Percentiles rank a stretch among this genome's conserved stretches.
These are phyloP conservation scores for Alternaria rosae DNA, from an alignment of 2,329 filamentous ascomycete species.

Conservation along the genomic window DNA sequence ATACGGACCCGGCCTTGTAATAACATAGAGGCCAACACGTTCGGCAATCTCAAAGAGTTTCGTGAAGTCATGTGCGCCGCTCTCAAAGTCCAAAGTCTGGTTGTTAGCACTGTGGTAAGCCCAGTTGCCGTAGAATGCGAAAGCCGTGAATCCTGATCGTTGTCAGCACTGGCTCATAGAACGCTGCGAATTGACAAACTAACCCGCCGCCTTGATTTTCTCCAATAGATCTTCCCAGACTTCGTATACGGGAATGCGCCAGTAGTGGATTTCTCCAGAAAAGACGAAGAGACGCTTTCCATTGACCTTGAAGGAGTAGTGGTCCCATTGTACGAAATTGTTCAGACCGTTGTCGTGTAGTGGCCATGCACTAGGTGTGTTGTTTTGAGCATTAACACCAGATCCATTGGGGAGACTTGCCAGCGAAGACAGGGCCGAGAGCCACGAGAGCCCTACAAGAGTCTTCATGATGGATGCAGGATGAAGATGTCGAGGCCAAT, in stretches of 20 bases:
- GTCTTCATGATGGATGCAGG: conserved; percentile 28
- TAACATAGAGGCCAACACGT: conserved; percentile 63
- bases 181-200: not conserved
- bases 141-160: conserved; percentile 55
- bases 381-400: conserved; percentile 34
- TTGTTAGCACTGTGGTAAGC: conserved; percentile 58
- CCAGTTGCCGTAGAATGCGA: conserved; percentile 59
- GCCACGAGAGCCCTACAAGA: conserved; percentile 29
- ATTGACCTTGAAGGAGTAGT: conserved; percentile 62
- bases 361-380: conserved; percentile 52
- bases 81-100: conserved; percentile 59
- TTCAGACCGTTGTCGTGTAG: conserved; percentile 59
- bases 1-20: conserved; percentile 67
- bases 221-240: conserved; percentile 61
- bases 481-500: conserved; percentile 25
- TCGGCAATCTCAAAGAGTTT: conserved; percentile 62
- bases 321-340: conserved; percentile 61
- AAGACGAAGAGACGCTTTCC: conserved; percentile 61
- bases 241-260: conserved; percentile 58
- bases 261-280: conserved; percentile 61
- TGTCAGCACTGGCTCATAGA: not conserved
- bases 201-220: conserved; percentile 58
- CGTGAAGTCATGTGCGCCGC: conserved; percentile 62
- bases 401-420: conserved; percentile 12
- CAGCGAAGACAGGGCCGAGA: conserved; percentile 32